A percentile compares a stretch with the other conserved stretches of the same genome.
Evolutionary conservation across 73 alveolate species (phyloP).

Genomic region (Symbiodinium natans): DNA sequence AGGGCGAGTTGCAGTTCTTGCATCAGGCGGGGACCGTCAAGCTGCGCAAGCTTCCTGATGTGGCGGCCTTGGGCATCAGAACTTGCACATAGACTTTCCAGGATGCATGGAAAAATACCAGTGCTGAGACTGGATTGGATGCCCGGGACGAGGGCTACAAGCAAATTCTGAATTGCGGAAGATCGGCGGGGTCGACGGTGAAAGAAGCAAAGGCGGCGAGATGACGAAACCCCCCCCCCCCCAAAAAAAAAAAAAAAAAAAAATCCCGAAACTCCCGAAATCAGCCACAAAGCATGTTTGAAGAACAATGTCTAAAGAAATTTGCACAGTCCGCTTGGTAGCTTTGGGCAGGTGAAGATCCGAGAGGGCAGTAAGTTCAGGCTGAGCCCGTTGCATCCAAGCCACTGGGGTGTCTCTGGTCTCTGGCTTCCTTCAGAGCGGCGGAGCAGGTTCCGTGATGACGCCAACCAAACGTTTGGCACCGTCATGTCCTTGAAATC

Average conservation of each 20-base stretch:
- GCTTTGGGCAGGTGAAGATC: not conserved
- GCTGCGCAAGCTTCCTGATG: conserved; percentile 37
- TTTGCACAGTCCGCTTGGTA: not conserved
- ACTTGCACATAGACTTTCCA: too few species aligned
- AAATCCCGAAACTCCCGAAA: too few species aligned
- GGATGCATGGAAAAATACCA: too few species aligned
- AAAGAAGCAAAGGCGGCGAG: conserved; percentile 49
- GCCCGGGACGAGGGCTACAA: conserved; percentile 75
- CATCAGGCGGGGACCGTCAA: conserved; percentile 51
- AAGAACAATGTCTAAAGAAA: too few species aligned
- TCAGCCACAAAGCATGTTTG: too few species aligned
- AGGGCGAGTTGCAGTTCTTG: not conserved
- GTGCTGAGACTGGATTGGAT: conserved; percentile 53
- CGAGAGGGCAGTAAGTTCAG: not conserved
- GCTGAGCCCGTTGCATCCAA: not conserved
- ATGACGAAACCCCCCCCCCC: too few species aligned
- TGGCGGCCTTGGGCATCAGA: not conserved
- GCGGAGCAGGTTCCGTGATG: conserved; percentile 27
- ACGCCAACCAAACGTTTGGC: conserved; percentile 54
- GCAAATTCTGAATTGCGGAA: conserved; percentile 38
- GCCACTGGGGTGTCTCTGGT: not conserved
- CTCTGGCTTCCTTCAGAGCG: not conserved
- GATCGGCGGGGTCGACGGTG: conserved; percentile 16
- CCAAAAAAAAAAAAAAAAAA: too few species aligned
- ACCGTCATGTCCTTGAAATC: conserved; percentile 66